Evolutionary conservation across 2,329 filamentous ascomycete genomes (phyloP).

Genomic region (Pestalotiopsis sp.): DNA sequence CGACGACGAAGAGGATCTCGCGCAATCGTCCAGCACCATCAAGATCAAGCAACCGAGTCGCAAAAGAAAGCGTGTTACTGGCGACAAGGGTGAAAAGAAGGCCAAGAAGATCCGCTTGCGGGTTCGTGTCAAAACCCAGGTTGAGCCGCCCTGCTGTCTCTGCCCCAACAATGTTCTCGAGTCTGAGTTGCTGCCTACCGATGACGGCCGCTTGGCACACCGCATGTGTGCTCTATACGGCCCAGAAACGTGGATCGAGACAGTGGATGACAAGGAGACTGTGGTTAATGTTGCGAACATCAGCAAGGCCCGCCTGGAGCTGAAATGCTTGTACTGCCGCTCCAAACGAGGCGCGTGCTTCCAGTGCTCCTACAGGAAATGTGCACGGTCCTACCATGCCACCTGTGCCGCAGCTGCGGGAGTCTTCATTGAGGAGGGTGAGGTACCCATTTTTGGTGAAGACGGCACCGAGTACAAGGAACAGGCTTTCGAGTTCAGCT

Average conservation of each 20-base stretch:
- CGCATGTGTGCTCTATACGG: constrained; percentile 88
- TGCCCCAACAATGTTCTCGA: constrained; percentile 89
- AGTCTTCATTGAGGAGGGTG: constrained; percentile 85
- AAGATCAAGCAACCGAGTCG: constrained; percentile 61
- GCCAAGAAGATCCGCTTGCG: constrained; percentile 80
- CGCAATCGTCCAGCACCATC: constrained; percentile 67
- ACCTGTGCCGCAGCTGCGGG: constrained; percentile 92
- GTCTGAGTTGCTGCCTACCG: constrained; percentile 82
- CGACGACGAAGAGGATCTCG: constrained; percentile 59
- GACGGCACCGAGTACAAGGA: constrained; percentile 92
- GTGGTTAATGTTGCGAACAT: constrained; percentile 81
- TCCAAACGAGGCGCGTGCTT: constrained; percentile 96
- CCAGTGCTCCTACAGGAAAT: constrained; percentile 95
- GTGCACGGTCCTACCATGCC: constrained; percentile 88
- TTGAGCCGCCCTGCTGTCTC: constrained; percentile 82
- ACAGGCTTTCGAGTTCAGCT: constrained; percentile 89
- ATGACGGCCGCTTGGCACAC: constrained; percentile 86
- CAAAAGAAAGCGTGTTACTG: constrained; percentile 68
- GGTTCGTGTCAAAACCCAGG: constrained; percentile 69
- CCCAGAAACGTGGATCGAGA: constrained; percentile 86
- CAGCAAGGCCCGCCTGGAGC: constrained; percentile 82
- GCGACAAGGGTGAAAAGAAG: constrained; percentile 53
- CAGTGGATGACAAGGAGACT: constrained; percentile 69
- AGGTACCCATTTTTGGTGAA: constrained; percentile 84
- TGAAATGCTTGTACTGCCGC: constrained; percentile 94